Evolutionary conservation across 768 basidiomycete genomes (phyloP), one percentile per base, ranked within the genome.

Genomic region (Trametes coccinea): DNA sequence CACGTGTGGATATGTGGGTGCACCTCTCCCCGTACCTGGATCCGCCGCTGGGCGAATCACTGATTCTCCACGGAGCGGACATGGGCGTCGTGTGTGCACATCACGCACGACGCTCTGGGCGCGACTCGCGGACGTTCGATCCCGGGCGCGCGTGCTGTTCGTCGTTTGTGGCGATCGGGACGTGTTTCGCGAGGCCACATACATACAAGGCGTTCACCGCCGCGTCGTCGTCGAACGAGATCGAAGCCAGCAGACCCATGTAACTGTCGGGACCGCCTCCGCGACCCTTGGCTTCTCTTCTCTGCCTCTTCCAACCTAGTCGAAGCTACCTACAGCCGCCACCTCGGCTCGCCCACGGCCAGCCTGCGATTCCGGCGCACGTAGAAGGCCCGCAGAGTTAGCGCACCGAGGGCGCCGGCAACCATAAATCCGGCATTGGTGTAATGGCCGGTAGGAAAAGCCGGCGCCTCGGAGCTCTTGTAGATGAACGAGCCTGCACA

Each of bases 391-490:
- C 66, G 60, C 46, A 70, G 51, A 48, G 58, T 51, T 2, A 66
- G 47, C 41, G 62, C 57, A 7, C 62, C 40, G 13, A 57, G 6
- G 10, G 70, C 59, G 9, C 62, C 68, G 17, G 71, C 63, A n/a
- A 75, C 59, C 61, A 74, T 56, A 27, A 74, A 66, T n/a, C 64
- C 75, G 3, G 70, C 71, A 47, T 76, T 76, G 14, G 72, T 74
- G 63, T 69, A 76, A 58, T 77, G 74, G 8, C 75, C 75, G 5
- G 75, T 77, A 5, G 70, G 72, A 54, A 74, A 77, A 9, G 73
- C 70, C 5, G 68, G 69, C 0, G 70, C 71, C 62, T 77, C 74
- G 14, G 62, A 52, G 22, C 66, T 62, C 64, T 71, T 71, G 66
- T 70, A 74, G 5, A 73, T 69, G 52, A 68, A 73, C 17, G 71